Evolutionary conservation across 2,329 filamentous ascomycete species (phyloP).

Genomic region (Pezicula carpinea): DNA sequence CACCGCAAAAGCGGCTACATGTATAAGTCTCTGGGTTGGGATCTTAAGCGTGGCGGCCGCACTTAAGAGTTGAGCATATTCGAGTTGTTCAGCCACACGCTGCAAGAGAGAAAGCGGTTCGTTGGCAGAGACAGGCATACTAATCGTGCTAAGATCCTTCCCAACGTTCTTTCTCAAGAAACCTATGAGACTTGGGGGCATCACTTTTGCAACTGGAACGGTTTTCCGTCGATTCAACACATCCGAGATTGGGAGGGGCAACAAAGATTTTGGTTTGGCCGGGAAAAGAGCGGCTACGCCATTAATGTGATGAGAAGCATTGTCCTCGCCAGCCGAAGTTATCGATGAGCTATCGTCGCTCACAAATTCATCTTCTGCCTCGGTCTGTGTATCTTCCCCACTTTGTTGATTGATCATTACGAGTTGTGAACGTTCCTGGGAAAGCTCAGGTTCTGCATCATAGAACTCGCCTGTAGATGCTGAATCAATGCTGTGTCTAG

Average conservation of each 20-base stretch:
- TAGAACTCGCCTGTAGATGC: conserved; percentile 86
- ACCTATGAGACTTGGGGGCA: conserved; percentile 85
- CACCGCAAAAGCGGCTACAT: conserved; percentile 85
- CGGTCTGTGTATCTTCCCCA: conserved; percentile 60
- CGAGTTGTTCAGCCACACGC: conserved; percentile 81
- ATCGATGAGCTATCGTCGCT: conserved; percentile 48
- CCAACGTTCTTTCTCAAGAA: conserved; percentile 97
- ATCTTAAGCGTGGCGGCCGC: conserved; percentile 60
- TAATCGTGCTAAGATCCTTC: conserved; percentile 93
- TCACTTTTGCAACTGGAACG: conserved; percentile 68
- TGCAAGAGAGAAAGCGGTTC: conserved; percentile 88
- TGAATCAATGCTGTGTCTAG: conserved; percentile 70
- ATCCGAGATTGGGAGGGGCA: conserved; percentile 69
- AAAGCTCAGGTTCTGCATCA: conserved; percentile 68
- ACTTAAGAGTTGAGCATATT: conserved; percentile 84
- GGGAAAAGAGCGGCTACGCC: conserved; percentile 73
- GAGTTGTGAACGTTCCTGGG: conserved; percentile 56
- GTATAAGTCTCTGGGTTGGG: conserved; percentile 67
- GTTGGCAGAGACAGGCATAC: conserved; percentile 96
- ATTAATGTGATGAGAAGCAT: conserved; percentile 37
- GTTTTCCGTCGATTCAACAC: conserved; percentile 61
- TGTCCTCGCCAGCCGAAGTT: conserved; percentile 54
- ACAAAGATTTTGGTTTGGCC: conserved; percentile 66
- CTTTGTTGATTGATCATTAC: conserved; percentile 70
- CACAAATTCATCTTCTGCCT: conserved; percentile 44